These are phyloP conservation scores for Ascomycota sp. DNA, from an alignment of 2,329 filamentous ascomycete genomes.

Conservation along the genomic window DNA sequence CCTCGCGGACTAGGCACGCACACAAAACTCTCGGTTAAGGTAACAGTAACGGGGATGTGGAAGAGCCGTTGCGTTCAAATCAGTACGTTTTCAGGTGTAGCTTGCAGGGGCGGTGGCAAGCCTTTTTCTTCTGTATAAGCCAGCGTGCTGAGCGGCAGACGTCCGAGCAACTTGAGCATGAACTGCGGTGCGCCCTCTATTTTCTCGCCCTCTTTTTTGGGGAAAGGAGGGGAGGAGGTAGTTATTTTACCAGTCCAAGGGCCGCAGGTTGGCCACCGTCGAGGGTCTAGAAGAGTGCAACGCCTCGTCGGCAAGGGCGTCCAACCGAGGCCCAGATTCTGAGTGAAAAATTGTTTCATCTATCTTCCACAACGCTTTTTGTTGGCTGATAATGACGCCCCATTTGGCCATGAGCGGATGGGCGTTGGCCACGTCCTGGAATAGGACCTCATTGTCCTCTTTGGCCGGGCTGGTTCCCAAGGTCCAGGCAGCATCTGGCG, in stretches of 20 bases:
- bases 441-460: conserved; percentile 25
- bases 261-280: conserved; percentile 10
- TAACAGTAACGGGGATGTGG: no score
- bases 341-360: conserved; percentile 12
- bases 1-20: no score
- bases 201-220: no score
- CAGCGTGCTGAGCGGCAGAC: no score
- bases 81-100: no score
- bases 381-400: conserved; percentile 18
- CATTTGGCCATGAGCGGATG: conserved; percentile 50
- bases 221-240: no score
- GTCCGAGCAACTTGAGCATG: no score
- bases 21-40: no score
- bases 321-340: conserved; percentile 11
- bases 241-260: conserved; percentile 20
- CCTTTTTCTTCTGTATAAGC: no score
- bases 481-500: conserved; percentile 49
- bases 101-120: no score
- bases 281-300: conserved; percentile 6
- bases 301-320: conserved; percentile 9
- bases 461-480: conserved; percentile 28
- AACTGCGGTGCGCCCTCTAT: no score
- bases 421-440: conserved; percentile 40
- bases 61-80: no score
- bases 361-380: conserved; percentile 14